phyloP scores from a whole-genome alignment of 1,284 basidiomycete genomes.

The Tilletia horrida region DNA sequence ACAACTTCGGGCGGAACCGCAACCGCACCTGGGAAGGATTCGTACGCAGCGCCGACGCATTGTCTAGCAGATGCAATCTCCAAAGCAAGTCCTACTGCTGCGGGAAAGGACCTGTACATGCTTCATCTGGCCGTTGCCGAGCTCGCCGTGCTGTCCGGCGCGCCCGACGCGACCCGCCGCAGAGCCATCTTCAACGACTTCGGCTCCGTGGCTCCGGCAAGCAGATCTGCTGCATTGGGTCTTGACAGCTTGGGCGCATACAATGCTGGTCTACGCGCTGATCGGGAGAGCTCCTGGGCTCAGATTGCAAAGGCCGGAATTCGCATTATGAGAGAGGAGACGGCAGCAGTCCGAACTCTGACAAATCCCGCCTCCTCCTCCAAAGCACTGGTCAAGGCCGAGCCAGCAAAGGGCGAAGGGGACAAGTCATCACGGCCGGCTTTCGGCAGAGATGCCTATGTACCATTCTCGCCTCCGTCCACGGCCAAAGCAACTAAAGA shows the following conservation, averaged over 20 bases:
- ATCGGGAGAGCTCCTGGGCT: background rate
- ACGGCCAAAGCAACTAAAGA: background rate
- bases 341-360: background rate
- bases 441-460: constrained; percentile 4
- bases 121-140: constrained; percentile 16
- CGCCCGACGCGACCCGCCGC: background rate
- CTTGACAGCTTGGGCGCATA: constrained; percentile 5
- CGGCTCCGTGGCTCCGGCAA: background rate
- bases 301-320: constrained; percentile 2
- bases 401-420: background rate
- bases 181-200: constrained; percentile 14
- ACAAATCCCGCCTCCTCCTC: background rate
- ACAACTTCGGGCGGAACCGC: background rate
- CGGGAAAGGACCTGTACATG: background rate
- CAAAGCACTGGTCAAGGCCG: background rate
- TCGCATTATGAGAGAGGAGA: background rate
- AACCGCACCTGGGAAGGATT: background rate
- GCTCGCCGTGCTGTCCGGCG: background rate
- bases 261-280: background rate
- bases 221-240: background rate
- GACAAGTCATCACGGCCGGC: background rate
- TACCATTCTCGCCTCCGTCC: constrained; percentile 1
- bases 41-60: background rate
- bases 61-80: background rate
- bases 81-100: background rate